These are phyloP conservation scores for Globisporangium parvum DNA, from an alignment of 352 stramenopile species.

Conservation along the genomic window DNA sequence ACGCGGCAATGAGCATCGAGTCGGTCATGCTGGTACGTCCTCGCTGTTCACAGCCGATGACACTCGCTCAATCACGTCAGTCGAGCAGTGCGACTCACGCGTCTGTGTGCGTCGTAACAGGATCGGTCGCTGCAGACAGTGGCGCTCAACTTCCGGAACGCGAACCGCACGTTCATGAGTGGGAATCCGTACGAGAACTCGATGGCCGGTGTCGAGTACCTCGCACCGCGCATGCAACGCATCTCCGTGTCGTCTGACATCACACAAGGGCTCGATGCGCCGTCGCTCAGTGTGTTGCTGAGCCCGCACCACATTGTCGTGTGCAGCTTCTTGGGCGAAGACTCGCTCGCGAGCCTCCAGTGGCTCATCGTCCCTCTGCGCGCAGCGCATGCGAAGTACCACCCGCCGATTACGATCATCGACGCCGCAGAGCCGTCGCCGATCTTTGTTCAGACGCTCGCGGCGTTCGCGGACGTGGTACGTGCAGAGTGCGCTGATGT, in stretches of 20 bases:
- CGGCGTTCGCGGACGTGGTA: slow-evolving; percentile 65
- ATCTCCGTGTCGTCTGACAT: slow-evolving; percentile 22
- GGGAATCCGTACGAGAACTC: slow-evolving; percentile 44
- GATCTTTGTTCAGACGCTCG: slow-evolving; percentile 40
- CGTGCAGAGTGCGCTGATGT: slow-evolving; percentile 12
- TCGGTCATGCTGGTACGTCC: slow-evolving; percentile 33
- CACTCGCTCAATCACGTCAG: not conserved
- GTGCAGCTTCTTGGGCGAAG: slow-evolving; percentile 79
- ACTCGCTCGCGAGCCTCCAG: slow-evolving; percentile 64
- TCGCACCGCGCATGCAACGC: slow-evolving; percentile 10
- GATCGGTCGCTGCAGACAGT: slow-evolving; percentile 57
- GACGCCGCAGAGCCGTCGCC: slow-evolving; percentile 55
- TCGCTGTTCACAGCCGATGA: slow-evolving; percentile 1
- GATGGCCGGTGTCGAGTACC: slow-evolving; percentile 19
- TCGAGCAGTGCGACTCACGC: not conserved
- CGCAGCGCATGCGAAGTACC: slow-evolving; percentile 32
- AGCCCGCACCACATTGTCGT: slow-evolving; percentile 70
- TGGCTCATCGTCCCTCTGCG: slow-evolving; percentile 74
- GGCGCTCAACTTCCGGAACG: slow-evolving; percentile 37
- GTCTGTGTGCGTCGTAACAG: slow-evolving; percentile 16
- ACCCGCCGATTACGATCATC: slow-evolving; percentile 77
- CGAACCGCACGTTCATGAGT: slow-evolving; percentile 22
- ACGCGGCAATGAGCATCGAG: slow-evolving; percentile 25
- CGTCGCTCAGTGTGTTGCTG: slow-evolving; percentile 52
- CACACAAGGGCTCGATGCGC: slow-evolving; percentile 30